These are phyloP conservation scores for Macrophomina phaseolina DNA, from an alignment of 2,329 filamentous ascomycete species.

Conservation along the genomic window DNA sequence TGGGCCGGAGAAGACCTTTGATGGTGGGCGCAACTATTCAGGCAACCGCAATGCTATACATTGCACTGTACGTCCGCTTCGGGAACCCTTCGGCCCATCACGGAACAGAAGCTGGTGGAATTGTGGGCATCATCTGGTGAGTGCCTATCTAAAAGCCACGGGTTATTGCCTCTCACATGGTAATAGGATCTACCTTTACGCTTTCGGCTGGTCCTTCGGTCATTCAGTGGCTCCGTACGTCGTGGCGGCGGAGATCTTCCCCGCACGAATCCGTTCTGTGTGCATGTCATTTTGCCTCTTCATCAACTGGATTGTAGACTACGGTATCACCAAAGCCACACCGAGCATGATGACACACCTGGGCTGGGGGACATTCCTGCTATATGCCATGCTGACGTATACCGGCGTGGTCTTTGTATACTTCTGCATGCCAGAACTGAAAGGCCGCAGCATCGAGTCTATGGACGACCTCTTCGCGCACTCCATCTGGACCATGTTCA, in stretches of 20 bases:
- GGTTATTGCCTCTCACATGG: background rate
- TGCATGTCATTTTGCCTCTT: constrained; percentile 40
- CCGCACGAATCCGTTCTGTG: constrained; percentile 39
- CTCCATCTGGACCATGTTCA: constrained; percentile 50
- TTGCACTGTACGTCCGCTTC: constrained; percentile 46
- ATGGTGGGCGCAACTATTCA: constrained; percentile 40
- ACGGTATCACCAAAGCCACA: constrained; percentile 39
- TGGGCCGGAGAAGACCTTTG: constrained; percentile 41
- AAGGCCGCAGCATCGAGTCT: constrained; percentile 41
- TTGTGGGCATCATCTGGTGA: constrained; percentile 46
- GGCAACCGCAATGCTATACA: constrained; percentile 41
- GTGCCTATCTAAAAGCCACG: background rate
- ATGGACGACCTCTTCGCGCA: constrained; percentile 44
- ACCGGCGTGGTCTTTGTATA: constrained; percentile 42
- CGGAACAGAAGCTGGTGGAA: constrained; percentile 48
- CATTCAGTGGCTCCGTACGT: constrained; percentile 39
- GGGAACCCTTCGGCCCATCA: constrained; percentile 37
- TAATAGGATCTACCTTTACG: constrained; percentile 38
- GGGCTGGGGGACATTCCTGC: constrained; percentile 45
- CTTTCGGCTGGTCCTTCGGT: constrained; percentile 41
- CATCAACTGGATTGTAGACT: constrained; percentile 41
- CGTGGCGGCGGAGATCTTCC: constrained; percentile 39
- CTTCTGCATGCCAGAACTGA: constrained; percentile 42
- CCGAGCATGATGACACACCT: constrained; percentile 45
- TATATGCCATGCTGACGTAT: constrained; percentile 46